Evolutionary conservation across 805 yeast species (phyloP).

Genomic region (Teunomyces cretensis): DNA sequence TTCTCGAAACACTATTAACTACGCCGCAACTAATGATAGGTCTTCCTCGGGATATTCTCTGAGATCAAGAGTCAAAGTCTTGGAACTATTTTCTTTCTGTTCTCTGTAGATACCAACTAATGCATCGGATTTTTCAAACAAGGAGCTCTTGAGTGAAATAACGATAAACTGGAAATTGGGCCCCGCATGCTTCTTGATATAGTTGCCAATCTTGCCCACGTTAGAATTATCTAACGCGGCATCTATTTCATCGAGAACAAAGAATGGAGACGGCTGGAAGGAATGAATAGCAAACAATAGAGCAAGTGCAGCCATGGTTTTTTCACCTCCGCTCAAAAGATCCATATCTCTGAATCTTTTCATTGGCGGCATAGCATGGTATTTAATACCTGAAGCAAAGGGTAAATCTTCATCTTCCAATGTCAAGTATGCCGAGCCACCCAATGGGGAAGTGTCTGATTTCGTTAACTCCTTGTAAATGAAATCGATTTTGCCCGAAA

Average conservation of each 20-base stretch:
- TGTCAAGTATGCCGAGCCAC: conserved; percentile 91
- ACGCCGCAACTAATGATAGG: conserved; percentile 3
- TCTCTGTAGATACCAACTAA: conserved; percentile 91
- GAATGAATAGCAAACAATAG: conserved; percentile 88
- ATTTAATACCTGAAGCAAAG: conserved; percentile 75
- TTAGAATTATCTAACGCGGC: conserved; percentile 93
- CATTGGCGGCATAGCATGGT: conserved; percentile 95
- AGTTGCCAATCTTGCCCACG: conserved; percentile 82
- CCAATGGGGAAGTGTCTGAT: conserved; percentile 67
- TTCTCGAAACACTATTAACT: background rate
- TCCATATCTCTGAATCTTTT: conserved; percentile 93
- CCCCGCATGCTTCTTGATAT: conserved; percentile 72
- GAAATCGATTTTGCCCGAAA: conserved; percentile 66
- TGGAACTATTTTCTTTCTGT: conserved; percentile 69
- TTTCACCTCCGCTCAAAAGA: conserved; percentile 92
- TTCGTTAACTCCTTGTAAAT: conserved; percentile 86
- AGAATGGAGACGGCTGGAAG: conserved; percentile 90
- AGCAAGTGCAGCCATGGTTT: conserved; percentile 94
- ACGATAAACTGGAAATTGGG: conserved; percentile 88
- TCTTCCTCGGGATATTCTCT: conserved; percentile 52
- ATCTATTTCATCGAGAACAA: conserved; percentile 95
- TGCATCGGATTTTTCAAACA: conserved; percentile 87
- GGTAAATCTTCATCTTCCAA: conserved; percentile 91
- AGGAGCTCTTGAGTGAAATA: conserved; percentile 81
- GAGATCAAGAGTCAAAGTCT: conserved; percentile 71